Percentiles rank a stretch among this genome's conserved stretches.
Conservation (phyloP, 225 moss, liverwort and hornwort genomes). For the Pleurozium schreberi region DNA sequence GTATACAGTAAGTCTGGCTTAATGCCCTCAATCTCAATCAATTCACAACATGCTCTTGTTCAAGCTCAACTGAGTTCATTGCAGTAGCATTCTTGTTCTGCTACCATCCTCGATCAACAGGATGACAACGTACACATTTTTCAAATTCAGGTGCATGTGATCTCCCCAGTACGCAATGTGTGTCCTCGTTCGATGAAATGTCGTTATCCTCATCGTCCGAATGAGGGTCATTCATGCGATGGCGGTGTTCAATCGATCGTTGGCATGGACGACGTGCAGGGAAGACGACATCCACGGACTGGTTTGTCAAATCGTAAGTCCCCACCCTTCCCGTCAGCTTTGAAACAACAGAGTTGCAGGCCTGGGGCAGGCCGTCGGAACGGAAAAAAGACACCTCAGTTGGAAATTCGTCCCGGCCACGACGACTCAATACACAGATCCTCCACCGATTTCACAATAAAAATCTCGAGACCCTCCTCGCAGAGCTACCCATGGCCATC, state of each 20-base stretch:
- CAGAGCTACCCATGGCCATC: background rate
- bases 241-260: background rate
- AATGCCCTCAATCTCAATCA: background rate
- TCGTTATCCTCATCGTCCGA: background rate
- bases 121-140: background rate
- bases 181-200: background rate
- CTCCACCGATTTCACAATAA: background rate
- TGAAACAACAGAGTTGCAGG: no score
- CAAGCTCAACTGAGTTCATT: background rate
- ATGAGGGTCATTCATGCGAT: background rate
- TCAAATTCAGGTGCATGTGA: background rate
- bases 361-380: background rate
- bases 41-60: background rate
- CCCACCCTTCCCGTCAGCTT: background rate
- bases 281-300: background rate
- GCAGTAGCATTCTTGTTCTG: background rate
- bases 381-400: background rate
- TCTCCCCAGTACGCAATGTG: background rate
- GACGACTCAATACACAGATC: background rate
- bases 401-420: background rate
- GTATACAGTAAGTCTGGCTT: background rate
- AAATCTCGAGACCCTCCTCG: background rate
- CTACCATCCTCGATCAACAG: background rate
- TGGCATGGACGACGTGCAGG: no score
- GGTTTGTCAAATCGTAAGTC: background rate